Conservation (phyloP, 805 yeast genomes). For the Ogataea parapolymorpha region DNA sequence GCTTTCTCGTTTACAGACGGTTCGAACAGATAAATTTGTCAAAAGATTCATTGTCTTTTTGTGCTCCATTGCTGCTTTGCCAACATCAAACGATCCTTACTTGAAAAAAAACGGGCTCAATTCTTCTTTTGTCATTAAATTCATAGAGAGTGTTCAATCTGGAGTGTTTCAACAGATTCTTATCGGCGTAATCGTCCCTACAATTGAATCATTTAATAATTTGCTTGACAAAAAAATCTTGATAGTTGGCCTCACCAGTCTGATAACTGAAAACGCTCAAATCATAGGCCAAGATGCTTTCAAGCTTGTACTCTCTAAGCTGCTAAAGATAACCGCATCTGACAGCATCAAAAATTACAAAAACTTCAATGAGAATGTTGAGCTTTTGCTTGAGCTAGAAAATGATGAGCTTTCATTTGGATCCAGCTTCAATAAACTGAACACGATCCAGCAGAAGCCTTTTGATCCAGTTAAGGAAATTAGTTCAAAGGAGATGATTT, state of each 20-base stretch:
- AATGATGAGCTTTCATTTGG: conserved; percentile 67
- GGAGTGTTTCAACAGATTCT: conserved; percentile 53
- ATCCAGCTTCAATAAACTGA: conserved; percentile 73
- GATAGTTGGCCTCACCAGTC: conserved; percentile 46
- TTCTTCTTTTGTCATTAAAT: conserved; percentile 49
- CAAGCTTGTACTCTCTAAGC: conserved; percentile 39
- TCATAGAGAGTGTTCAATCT: conserved; percentile 71
- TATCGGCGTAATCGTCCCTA: conserved; percentile 48
- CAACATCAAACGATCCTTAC: conserved; percentile 24
- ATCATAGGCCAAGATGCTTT: conserved; percentile 38
- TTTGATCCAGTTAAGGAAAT: conserved; percentile 70
- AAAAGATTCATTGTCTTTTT: conserved; percentile 67
- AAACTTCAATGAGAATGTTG: conserved; percentile 37
- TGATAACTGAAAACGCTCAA: conserved; percentile 41
- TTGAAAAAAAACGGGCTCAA: conserved; percentile 23
- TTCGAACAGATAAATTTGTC: conserved; percentile 79
- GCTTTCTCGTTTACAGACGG: conserved; percentile 73
- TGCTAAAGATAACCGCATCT: conserved; percentile 36
- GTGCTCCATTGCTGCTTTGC: conserved; percentile 29
- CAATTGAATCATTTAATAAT: conserved; percentile 41
- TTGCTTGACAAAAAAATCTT: conserved; percentile 43
- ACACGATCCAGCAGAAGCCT: conserved; percentile 54
- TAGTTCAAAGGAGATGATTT: conserved; percentile 28
- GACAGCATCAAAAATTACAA: conserved; percentile 35
- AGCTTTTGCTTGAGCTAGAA: conserved; percentile 60